These are phyloP conservation scores for Cladosporium cucumerinum DNA, from an alignment of 2,329 filamentous ascomycete genomes.

Conservation along the genomic window DNA sequence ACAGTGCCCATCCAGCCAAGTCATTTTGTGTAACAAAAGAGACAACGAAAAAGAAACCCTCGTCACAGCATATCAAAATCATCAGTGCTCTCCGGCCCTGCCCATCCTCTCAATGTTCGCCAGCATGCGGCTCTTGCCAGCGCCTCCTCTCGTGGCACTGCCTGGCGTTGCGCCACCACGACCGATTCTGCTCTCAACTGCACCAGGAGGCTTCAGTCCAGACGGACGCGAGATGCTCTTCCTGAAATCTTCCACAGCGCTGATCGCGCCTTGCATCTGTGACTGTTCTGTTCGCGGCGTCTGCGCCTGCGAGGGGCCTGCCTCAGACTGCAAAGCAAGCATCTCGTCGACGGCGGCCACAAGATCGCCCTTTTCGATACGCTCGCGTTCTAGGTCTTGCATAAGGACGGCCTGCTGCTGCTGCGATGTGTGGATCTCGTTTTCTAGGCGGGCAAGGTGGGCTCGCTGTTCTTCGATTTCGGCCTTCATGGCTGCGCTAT, in stretches of 20 bases:
- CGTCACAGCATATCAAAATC: background rate
- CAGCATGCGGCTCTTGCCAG: conserved; percentile 69
- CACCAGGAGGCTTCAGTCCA: conserved; percentile 57
- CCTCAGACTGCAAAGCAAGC: conserved; percentile 61
- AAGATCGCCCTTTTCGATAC: conserved; percentile 79
- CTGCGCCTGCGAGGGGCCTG: conserved; percentile 39
- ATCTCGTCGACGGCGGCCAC: conserved; percentile 81
- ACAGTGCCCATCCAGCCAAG: background rate
- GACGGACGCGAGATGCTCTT: conserved; percentile 51
- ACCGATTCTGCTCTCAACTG: conserved; percentile 46
- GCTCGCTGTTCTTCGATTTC: conserved; percentile 64
- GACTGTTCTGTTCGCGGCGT: conserved; percentile 24
- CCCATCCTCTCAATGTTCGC: conserved; percentile 87
- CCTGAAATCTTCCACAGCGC: conserved; percentile 48
- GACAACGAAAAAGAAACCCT: background rate
- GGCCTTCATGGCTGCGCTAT: conserved; percentile 36
- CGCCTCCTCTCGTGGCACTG: conserved; percentile 32
- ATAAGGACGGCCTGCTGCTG: conserved; percentile 69
- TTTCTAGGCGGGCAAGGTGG: conserved; percentile 69
- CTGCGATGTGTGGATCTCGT: conserved; percentile 67
- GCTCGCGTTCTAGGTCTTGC: conserved; percentile 66
- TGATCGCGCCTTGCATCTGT: conserved; percentile 26
- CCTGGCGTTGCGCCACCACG: conserved; percentile 22
- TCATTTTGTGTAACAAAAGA: background rate
- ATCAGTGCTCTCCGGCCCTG: conserved; percentile 33